Base-by-base conservation (phyloP, 768 basidiomycete genomes). In the Leccinum disarticulatum region DNA sequence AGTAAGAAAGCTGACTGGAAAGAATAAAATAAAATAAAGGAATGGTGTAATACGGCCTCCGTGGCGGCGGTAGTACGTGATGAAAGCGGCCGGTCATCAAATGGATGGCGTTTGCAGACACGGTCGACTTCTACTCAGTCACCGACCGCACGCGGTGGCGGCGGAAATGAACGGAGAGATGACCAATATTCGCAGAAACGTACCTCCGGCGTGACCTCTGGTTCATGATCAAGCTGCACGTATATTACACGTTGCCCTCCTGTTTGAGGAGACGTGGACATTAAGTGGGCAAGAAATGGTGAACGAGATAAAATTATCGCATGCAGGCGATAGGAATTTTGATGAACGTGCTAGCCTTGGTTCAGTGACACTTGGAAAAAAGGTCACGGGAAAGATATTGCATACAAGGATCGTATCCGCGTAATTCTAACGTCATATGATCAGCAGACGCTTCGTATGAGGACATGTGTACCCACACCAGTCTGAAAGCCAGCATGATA, bases 271-370 rank as follows among this genome's bases (percentile, higher is more conserved):
- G 88, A 86, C 52, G 88, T 90, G 57, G 87, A 89, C 87, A 96
- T 91, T 64, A 93, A 80, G 72, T 93, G 91, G 43, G 88, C 90
- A 68, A 95, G 83, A 75, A 86, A 91, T 38, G 94, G 93, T 33
- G 93, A 94, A 55, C 88, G 87, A 61, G 92, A 91, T 62, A 95
- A 80, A 64, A 95, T 87, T 73, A 95, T 89, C 63, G 88, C 85
- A 76, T 94, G 90, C 36, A 93, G 83, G 56, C 85, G 84, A 73
- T 91, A 93, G 61, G 80, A 78, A 73, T 83, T 83, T 79, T 87
- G 84, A 69, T 86, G 83, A 58, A 89, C 85, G 77, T 89, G 88
- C 88, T 91, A 68, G 35, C 60, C 59, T 52, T 19, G 13, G 59
- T 54, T 64, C 48, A 59, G 60, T 58, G 55, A 61, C 52, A 53